Base-by-base conservation (phyloP, 2,329 filamentous ascomycete species). In the Paecilomyces formosus region DNA sequence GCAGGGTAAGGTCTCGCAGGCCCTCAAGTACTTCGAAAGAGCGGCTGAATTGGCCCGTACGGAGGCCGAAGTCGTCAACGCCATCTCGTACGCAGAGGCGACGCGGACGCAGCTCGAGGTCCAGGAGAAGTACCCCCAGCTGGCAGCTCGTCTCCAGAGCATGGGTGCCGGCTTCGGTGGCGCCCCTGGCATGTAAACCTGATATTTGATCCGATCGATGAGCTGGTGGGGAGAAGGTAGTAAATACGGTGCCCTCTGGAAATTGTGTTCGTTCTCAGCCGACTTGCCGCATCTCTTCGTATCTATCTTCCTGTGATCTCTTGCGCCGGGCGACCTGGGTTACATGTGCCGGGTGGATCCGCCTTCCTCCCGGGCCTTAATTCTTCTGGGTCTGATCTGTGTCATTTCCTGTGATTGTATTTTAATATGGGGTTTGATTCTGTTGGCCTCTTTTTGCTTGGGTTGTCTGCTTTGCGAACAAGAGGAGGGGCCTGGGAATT, bases 1-100 rank as follows among this genome's bases (percentile, higher is more conserved):
- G 76, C 94, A 97, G 81, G 94, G 94, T 75, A 97, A 97, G 80
- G 93, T 99, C 59, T 89, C 88, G 35, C 90, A 97, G 63, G 94
- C 94, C 0, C 86, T 99, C 64, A 91, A 89, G 76, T 97, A 97
- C 81, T 99, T 99, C 72, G 92, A 97, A 81, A 88, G 91, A 61
- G 94, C 94, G 1, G 94, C 93, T 28, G 92, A 97, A 78, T 86
- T 99, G 56, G 92, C 92, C 53, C 84, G 94, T 67, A 99, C 94
- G 33, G 93, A 97, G 70, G 90, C 89, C 60, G 94, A 99, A 79
- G 92, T 97, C 63, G 86, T 97, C 65, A 97, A 97, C 70, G 94
- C 94, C 6, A 83, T 99, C 18, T 96, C 91, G 21, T 99, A 99
- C 72, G 94, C 94, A 30, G 94, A 99, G 77, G 94, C 94, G 21